Conservation (phyloP, 208 protist genomes). For the Vickermania ingenoplastis region DNA sequence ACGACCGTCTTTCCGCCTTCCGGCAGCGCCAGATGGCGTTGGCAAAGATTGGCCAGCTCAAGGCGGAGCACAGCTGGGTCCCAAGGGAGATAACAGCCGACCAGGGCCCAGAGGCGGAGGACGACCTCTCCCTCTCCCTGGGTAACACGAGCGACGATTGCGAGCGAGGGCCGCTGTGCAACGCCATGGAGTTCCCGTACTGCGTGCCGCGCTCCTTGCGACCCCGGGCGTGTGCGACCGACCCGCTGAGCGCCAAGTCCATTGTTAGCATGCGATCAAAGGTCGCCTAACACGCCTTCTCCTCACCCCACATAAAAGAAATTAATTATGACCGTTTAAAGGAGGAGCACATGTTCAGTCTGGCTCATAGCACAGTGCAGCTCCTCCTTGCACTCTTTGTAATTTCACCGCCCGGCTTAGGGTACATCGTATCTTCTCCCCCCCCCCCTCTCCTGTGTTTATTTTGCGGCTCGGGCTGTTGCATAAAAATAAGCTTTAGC, state of each 20-base stretch:
- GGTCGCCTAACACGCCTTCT: conserved; percentile 6
- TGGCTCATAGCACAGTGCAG: no score
- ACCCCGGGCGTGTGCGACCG: conserved; percentile 33
- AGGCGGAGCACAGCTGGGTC: conserved; percentile 59
- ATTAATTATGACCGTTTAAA: no score
- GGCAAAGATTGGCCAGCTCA: conserved; percentile 73
- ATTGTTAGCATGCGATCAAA: neutral
- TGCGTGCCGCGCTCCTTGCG: conserved; percentile 75
- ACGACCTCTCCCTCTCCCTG: no score
- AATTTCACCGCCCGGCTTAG: conserved; percentile 10
- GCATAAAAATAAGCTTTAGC: no score
- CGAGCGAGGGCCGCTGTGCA: conserved; percentile 65
- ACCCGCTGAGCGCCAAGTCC: conserved; percentile 51
- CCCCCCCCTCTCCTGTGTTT: no score
- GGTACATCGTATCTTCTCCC: no score
- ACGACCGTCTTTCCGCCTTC: conserved; percentile 70
- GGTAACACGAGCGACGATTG: conserved; percentile 25
- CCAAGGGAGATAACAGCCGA: no score
- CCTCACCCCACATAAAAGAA: no score
- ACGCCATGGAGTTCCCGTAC: conserved; percentile 76
- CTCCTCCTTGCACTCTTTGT: neutral
- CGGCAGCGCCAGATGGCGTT: conserved; percentile 76
- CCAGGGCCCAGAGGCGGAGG: no score
- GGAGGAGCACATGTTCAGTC: no score
- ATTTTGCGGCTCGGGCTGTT: no score